Conservation (phyloP, 768 basidiomycete species). For the Podaxis sp. region DNA sequence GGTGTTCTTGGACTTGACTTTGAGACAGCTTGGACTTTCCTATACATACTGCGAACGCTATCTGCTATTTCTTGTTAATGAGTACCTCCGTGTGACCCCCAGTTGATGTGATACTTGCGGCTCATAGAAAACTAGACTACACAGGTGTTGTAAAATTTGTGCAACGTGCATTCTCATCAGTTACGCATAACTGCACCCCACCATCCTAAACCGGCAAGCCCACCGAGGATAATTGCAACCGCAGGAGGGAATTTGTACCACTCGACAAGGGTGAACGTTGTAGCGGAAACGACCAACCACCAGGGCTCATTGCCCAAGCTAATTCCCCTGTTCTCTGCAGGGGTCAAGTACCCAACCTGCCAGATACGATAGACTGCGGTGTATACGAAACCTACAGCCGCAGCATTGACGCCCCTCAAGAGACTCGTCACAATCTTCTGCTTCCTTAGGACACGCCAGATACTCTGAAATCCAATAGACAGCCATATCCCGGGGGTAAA, state of each 20-base stretch:
- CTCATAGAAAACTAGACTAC: not conserved
- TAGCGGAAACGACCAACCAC: constrained; percentile 41
- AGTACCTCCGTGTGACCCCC: not conserved
- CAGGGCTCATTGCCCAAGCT: constrained; percentile 37
- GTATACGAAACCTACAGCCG: constrained; percentile 38
- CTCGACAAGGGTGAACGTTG: constrained; percentile 35
- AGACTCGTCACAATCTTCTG: constrained; percentile 25
- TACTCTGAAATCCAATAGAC: constrained; percentile 30
- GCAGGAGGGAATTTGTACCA: constrained; percentile 37
- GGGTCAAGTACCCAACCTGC: constrained; percentile 33
- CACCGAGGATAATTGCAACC: constrained; percentile 35
- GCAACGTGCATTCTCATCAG: not conserved
- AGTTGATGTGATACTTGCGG: not conserved
- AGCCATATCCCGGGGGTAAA: constrained; percentile 43
- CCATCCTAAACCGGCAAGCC: constrained; percentile 37
- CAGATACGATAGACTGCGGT: constrained; percentile 37
- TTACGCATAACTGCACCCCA: constrained; percentile 28
- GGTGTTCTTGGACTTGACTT: not conserved
- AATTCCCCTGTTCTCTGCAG: constrained; percentile 20
- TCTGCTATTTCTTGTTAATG: not conserved
- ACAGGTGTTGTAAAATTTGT: not conserved
- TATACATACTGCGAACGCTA: not conserved
- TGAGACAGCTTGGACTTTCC: not conserved
- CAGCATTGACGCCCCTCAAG: constrained; percentile 35
- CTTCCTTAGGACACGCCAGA: constrained; percentile 29